A percentile compares a stretch with the other conserved stretches of the same genome.
Conservation (phyloP, 768 basidiomycete genomes). For the Plicaturopsis crispa region DNA sequence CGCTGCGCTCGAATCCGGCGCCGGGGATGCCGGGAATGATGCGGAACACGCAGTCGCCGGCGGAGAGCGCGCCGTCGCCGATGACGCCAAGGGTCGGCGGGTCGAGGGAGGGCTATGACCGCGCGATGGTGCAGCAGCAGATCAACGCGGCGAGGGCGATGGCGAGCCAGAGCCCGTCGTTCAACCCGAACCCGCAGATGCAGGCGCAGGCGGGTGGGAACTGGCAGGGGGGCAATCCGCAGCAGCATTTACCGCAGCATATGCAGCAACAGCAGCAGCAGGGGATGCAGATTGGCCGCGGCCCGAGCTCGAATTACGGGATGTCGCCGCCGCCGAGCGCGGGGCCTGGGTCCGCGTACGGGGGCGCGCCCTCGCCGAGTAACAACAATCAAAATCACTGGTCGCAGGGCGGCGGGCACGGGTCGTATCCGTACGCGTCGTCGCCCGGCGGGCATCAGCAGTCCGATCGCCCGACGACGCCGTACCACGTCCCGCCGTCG, state of each 20-base stretch:
- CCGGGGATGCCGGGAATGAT: slow-evolving; percentile 74
- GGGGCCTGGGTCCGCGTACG: too few relatives aligned
- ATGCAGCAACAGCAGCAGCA: slow-evolving; percentile 16
- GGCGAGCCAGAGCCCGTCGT: slow-evolving; percentile 12
- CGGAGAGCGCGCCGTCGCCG: slow-evolving; percentile 48
- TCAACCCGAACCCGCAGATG: too few relatives aligned
- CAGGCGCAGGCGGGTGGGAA: slow-evolving; percentile 29
- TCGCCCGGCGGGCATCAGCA: slow-evolving; percentile 23
- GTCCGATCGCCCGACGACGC: slow-evolving; percentile 12
- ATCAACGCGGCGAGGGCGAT: slow-evolving; percentile 6
- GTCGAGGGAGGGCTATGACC: slow-evolving; percentile 29
- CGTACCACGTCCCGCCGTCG: slow-evolving; percentile 24
- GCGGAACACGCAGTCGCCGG: slow-evolving; percentile 68
- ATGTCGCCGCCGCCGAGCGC: slow-evolving; percentile 37
- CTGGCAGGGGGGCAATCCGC: slow-evolving; percentile 49
- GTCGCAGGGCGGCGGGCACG: slow-evolving; percentile 24
- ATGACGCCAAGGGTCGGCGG: slow-evolving; percentile 35
- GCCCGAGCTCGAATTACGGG: slow-evolving; percentile 20
- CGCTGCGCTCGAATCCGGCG: slow-evolving; percentile 49
- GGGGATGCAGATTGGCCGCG: slow-evolving; percentile 18
- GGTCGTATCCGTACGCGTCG: slow-evolving; percentile 30
- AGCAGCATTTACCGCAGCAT: slow-evolving; percentile 35
- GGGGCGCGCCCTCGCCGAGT: slow-evolving; percentile 21
- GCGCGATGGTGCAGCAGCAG: slow-evolving; percentile 30
- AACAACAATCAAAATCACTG: slow-evolving; percentile 16